A percentile compares a stretch with the other conserved stretches of the same genome.
Evolutionary conservation across 345 rosid species (phyloP).

Genomic region (Eucalyptus erythrocorys): DNA sequence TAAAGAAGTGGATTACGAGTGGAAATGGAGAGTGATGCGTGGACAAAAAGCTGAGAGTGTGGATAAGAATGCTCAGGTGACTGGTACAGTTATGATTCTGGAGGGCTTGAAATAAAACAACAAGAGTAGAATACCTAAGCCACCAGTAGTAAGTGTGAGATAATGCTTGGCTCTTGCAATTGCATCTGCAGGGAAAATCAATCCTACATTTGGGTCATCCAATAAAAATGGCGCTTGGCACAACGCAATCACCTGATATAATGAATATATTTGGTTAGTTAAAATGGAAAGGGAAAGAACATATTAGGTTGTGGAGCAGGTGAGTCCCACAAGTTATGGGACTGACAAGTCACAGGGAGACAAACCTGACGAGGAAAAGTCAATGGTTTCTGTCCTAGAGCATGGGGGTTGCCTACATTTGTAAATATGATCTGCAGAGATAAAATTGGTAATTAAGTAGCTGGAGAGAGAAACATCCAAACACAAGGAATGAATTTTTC

Average conservation of each 20-base stretch:
- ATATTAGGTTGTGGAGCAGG: background rate
- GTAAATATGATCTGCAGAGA: conserved; percentile 82
- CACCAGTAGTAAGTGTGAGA: conserved; percentile 73
- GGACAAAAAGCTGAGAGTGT: background rate
- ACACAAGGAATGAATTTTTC: background rate
- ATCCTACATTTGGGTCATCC: conserved; percentile 90
- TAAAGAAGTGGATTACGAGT: background rate
- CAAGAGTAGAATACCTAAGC: conserved; percentile 54
- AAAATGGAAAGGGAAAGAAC: background rate
- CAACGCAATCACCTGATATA: conserved; percentile 78
- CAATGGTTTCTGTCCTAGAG: conserved; percentile 93
- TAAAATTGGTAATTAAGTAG: background rate
- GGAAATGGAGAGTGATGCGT: background rate
- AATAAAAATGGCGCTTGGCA: conserved; percentile 98
- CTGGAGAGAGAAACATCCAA: background rate
- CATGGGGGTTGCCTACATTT: conserved; percentile 99
- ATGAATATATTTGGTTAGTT: conserved; percentile 7
- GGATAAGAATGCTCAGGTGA: background rate
- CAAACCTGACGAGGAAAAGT: conserved; percentile 90
- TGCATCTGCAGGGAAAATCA: conserved; percentile 90
- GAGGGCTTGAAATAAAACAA: background rate
- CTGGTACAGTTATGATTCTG: background rate
- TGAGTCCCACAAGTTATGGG: background rate
- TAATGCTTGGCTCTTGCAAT: conserved; percentile 94
- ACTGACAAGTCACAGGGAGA: background rate